Base-by-base conservation (phyloP, 805 yeast species). In the Ogataea salicorniae region DNA sequence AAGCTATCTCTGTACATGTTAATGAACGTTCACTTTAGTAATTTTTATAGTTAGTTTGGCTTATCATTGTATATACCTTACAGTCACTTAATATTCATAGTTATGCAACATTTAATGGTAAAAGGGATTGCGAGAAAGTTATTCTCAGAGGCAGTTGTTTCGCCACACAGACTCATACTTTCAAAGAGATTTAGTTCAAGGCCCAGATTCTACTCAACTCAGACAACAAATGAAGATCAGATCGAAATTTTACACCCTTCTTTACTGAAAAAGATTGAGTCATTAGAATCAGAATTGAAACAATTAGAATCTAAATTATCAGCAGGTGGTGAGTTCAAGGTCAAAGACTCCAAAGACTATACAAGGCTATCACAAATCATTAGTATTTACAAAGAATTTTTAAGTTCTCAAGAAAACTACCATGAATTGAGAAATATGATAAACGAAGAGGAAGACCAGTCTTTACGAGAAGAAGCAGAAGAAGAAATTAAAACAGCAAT, bases 391-490 rank as follows among this genome's bases (percentile, higher is more conserved):
- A 54, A 62, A 1, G 68, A 70, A 26, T 79, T 75, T 47, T 45
- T 58, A 6, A 58, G 58, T 0, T 62, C 67, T 51, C 55, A 63
- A 14, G 51, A 52, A 3, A 63, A 72, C 29, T 61, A 60, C 43
- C 52, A 55, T 9, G 78, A 67, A 15, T 55, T 76, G 42, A 50
- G 61, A 37, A 56, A 54, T 13, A 63, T 75, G 54, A 48, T 64
- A 1, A 52, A 53, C 5, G 68, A 67, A 4, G 79, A 71, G 48
- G 76, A 81, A 18, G 70, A 69, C 41, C 45, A 72, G 61, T 64
- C 70, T 3, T 62, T 84, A 36, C 69, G 67, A 36, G 72, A 68
- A 5, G 91, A 84, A 14, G 97, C 95, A 0, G 62, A 72, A 39
- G 51, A 51, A 4, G 97, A 91, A 59, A 57, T 88, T 5, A 70